Base-by-base conservation (phyloP, 768 basidiomycete genomes). In the Rhodosporidiobolus sp. region DNA sequence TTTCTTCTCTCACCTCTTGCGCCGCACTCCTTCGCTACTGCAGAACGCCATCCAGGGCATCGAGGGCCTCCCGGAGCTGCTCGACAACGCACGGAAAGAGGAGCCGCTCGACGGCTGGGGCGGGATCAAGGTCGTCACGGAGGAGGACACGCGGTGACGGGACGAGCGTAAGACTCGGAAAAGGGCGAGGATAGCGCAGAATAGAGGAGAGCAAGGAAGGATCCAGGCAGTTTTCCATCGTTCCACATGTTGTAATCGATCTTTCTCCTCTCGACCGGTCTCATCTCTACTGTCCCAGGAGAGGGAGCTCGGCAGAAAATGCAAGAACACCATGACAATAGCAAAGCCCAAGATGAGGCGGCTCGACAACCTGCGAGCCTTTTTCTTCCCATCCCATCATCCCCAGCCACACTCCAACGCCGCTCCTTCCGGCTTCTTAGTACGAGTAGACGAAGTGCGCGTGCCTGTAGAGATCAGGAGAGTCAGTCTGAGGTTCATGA, bases 61-160 rank as follows among this genome's bases (percentile, higher is more conserved):
- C 89, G 89, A 88, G 74, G 90, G 89, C 11, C 83, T 96, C 22
- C 88, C 89, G 24, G 85, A 85, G 2, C 81, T 96, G 63, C 83
- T 97, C 1, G 85, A 89, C 60, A 89, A 92, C 78, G 92, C 94
- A 3, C 83, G 89, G 67, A 85, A 87, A 61, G 91, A 94, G 74
- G 89, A 91, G 78, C 90, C 91, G 14, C 77, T 85, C 45, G 74
- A 79, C 24, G 74, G 6, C 75, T 91, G 74, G 86, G 84, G 52
- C 19, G 71, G 69, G 24, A 76, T 76, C 71, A 72, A 76, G 55
- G 71, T 76, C 48, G 63, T 49, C 22, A 63, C 74, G 16, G 60
- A 72, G 45, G 65, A 56, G 22, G 70, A 72, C 53, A 43, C 38
- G 38, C 38, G 38, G 38, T 43, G 38, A 43, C 7, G 38, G 8